Evolutionary conservation across 1,284 basidiomycete species (phyloP).

Genomic region (Fistulinella cinereoalba): DNA sequence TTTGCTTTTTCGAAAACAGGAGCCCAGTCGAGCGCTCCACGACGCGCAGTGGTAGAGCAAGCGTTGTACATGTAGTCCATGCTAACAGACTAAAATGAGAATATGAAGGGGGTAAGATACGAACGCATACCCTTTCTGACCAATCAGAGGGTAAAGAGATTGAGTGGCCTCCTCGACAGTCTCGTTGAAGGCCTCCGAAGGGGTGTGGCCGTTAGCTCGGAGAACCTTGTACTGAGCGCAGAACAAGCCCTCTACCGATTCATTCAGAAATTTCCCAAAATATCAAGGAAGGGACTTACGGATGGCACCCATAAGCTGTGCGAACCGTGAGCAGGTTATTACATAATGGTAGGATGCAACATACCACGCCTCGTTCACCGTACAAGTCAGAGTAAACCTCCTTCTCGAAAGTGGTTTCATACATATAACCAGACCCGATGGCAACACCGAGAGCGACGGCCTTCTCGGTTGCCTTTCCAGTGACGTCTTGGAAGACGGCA

Average conservation of each 20-base stretch:
- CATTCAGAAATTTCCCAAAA: constrained; percentile 13
- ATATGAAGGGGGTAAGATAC: too few species aligned
- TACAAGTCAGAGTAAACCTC: constrained; percentile 99
- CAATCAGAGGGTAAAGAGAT: constrained; percentile 96
- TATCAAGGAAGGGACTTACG: constrained; percentile 50
- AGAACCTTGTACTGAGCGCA: constrained; percentile 99
- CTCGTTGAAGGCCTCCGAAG: constrained; percentile 99
- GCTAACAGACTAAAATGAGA: too few species aligned
- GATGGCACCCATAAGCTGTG: constrained; percentile 95
- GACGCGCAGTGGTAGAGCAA: constrained; percentile 98
- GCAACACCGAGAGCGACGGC: constrained; percentile 93
- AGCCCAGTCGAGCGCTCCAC: constrained; percentile 99
- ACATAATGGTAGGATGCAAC: constrained; percentile 34
- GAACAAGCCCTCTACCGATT: constrained; percentile 87
- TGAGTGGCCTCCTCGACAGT: constrained; percentile 99
- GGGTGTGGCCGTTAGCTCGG: constrained; percentile 96
- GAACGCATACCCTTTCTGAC: constrained; percentile 76
- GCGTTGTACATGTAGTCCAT: constrained; percentile 99
- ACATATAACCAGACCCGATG: constrained; percentile 94
- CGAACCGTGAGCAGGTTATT: constrained; percentile 13
- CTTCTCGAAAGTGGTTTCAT: constrained; percentile 99
- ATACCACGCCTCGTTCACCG: constrained; percentile 97
- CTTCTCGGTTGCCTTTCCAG: constrained; percentile 97
- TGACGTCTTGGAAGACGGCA: constrained; percentile 92
- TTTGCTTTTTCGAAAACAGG: constrained; percentile 95